phyloP scores from a whole-genome alignment of 176 grass and related monocot species.

The Rhipidocladum racemiflorum region DNA sequence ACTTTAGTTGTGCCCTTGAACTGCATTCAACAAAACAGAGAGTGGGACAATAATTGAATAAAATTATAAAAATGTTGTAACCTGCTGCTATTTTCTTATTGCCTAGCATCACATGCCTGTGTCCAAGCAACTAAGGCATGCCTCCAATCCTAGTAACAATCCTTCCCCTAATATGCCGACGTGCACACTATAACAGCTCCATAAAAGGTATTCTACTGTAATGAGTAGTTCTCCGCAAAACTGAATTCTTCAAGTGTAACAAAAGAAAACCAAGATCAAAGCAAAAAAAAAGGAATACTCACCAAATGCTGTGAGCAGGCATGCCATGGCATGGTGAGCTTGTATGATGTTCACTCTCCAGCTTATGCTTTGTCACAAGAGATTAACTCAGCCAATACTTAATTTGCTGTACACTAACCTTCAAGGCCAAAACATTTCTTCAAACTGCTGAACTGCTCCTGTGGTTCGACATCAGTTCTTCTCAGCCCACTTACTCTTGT shows the following conservation, averaged over 20 bases:
- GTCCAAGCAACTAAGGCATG: constrained; percentile 14
- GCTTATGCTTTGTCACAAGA: not conserved
- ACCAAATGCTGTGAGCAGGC: not conserved
- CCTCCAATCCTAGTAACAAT: constrained; percentile 1
- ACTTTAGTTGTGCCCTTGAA: not conserved
- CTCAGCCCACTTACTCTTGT: not conserved
- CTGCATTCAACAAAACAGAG: not conserved
- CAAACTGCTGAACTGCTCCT: not conserved
- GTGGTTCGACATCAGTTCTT: not conserved
- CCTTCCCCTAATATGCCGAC: not conserved
- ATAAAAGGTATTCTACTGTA: not conserved
- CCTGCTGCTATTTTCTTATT: constrained; percentile 6
- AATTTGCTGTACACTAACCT: not conserved
- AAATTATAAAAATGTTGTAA: not conserved
- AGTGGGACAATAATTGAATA: not conserved
- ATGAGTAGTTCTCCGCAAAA: not conserved
- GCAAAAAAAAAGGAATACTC: constrained; percentile 5
- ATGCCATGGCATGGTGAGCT: not conserved
- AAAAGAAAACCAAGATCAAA: not conserved
- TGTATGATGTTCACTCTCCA: not conserved
- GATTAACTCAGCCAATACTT: not conserved
- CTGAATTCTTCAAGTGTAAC: not conserved
- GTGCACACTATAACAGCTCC: not conserved
- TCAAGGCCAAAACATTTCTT: not conserved
- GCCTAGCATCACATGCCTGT: not conserved